Evolutionary conservation across 257 asterid genomes (phyloP), one percentile per base, ranked within the genome.

Genomic region (Solanum peruvianum): DNA sequence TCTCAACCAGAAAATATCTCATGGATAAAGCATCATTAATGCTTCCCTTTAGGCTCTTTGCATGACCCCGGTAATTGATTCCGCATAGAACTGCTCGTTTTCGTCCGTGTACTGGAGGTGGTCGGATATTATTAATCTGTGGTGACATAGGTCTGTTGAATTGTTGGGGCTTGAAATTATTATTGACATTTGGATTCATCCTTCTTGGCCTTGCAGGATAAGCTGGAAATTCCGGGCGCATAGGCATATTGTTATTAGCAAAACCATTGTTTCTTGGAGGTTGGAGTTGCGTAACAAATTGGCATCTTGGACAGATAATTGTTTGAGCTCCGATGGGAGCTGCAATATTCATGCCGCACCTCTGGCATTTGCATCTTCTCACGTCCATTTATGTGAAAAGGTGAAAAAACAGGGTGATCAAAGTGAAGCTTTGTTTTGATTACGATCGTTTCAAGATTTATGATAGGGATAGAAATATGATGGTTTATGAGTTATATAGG

Each of bases 61-160:
- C 88, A 87, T 92, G 92, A 13, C 94, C 94, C 18, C 91, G 82
- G 89, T 94, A 94, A 89, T 92, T 93, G 60, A 92, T 90, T 70
- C 95, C 96, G 88, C 98, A 94, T 52, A 93, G 85, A 81, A 92
- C 91, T n/a, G 96, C 96, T 78, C 98, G 90, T 87, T 90, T 93
- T 86, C 81, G 87, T 60, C 93, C 93, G 69, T 87, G 88, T 5
- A 90, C 88, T 23, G 93, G 75, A 70, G 56, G 78, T 35, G 93
- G 88, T 66, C 56, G 72, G 80, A 89, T 9, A 21, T 73, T 90
- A 87, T 73, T 85, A 18, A 27, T 27, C 70, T 4, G 87, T 27
- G 84, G 84, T 78, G 84, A 9, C 66, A 45, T 27, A 29, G 6
- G 4, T 8, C 70, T 16, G 66, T 80, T 29, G 66, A 78, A 80